A percentile compares a stretch with the other conserved stretches of the same genome.
These are phyloP conservation scores for Aspergillus brunneoviolaceus DNA, from an alignment of 2,329 filamentous ascomycete genomes.

Conservation along the genomic window DNA sequence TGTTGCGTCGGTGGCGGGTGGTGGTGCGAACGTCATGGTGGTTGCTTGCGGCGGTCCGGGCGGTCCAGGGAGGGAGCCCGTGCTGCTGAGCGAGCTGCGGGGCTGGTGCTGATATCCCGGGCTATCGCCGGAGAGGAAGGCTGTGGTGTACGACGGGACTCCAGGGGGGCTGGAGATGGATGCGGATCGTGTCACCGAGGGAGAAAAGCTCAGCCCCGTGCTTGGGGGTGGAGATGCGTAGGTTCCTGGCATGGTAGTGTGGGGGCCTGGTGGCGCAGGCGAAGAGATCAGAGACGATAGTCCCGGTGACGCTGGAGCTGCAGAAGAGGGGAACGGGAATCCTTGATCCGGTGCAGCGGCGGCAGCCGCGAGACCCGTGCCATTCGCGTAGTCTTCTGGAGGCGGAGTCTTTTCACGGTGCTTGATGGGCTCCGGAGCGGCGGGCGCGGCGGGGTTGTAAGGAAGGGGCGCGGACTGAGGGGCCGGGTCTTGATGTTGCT, in stretches of 20 bases:
- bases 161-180: constrained; percentile 28
- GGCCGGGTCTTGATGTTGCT: constrained; percentile 26
- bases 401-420: constrained; percentile 67
- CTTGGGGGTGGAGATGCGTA: constrained; percentile 40
- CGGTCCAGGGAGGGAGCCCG: neutral
- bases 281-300: constrained; percentile 18
- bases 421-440: constrained; percentile 64
- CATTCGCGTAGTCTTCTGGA: constrained; percentile 54
- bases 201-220: constrained; percentile 31
- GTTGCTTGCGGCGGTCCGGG: constrained; percentile 3
- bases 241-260: constrained; percentile 26
- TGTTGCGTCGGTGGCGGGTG: constrained; percentile 35
- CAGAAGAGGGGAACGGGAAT: constrained; percentile 31
- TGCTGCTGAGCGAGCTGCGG: neutral
- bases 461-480: constrained; percentile 51
- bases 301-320: constrained; percentile 23
- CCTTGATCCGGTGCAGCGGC: constrained; percentile 38
- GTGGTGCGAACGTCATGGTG: constrained; percentile 34
- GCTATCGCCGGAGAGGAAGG: constrained; percentile 17
- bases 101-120: constrained; percentile 7
- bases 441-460: constrained; percentile 66
- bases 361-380: constrained; percentile 47
- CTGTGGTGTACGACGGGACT: constrained; percentile 30
- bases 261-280: constrained; percentile 23
- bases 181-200: constrained; percentile 15